phyloP scores from a whole-genome alignment of 164 flowering plant species.

The Sedum album region DNA sequence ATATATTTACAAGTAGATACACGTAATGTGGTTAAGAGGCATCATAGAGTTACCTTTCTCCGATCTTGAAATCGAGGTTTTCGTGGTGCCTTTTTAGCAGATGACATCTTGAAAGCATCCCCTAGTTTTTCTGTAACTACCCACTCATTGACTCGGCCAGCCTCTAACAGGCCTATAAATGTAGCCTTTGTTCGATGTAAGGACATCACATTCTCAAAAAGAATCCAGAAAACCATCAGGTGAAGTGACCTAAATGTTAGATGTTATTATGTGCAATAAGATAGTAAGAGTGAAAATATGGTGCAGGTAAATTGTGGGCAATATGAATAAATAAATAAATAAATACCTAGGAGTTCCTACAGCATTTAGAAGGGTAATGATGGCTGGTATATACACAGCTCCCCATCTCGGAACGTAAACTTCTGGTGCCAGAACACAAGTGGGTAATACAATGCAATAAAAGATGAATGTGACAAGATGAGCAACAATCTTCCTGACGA shows the following conservation, averaged over 20 bases:
- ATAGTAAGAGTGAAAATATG: not conserved
- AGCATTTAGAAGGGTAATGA: conserved; percentile 77
- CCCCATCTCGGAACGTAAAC: conserved; percentile 87
- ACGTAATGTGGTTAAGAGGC: not conserved
- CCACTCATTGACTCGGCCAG: conserved; percentile 29
- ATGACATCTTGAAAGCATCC: conserved; percentile 55
- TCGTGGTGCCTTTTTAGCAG: conserved; percentile 32
- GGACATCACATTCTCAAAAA: conserved; percentile 97
- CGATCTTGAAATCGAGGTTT: conserved; percentile 38
- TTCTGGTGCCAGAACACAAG: conserved; percentile 70
- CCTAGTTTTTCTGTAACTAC: conserved; percentile 82
- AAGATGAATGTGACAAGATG: conserved; percentile 37
- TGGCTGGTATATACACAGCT: conserved; percentile 71
- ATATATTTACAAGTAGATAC: not conserved
- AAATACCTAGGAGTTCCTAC: conserved; percentile 84
- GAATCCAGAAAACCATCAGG: conserved; percentile 76
- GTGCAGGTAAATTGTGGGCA: not conserved
- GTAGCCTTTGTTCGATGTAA: conserved; percentile 92
- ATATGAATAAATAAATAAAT: not conserved
- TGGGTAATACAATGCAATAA: conserved; percentile 39
- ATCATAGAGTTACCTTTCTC: conserved; percentile 44
- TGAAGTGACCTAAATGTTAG: conserved; percentile 66
- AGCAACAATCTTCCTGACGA: conserved; percentile 39
- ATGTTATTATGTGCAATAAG: not conserved
- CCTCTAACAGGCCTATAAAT: conserved; percentile 76